These are phyloP conservation scores for Sinapis alba DNA, from an alignment of 441 rosid species.

Conservation along the genomic window DNA sequence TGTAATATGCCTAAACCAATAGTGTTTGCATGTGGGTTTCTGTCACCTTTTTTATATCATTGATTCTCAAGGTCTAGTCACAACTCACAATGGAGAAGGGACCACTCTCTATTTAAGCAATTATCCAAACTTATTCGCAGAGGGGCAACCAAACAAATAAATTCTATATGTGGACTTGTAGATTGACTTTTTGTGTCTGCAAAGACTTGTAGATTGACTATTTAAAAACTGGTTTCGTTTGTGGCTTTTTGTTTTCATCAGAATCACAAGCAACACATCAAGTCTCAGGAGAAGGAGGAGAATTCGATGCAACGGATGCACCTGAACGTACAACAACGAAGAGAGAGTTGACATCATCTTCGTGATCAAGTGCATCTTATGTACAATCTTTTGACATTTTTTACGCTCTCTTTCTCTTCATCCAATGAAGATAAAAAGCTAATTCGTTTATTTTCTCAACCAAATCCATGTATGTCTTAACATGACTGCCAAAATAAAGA, in stretches of 20 bases:
- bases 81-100: slow-evolving; percentile 30
- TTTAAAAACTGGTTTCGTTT: neutral
- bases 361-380: slow-evolving; percentile 32
- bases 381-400: slow-evolving; percentile 39
- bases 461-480: slow-evolving; percentile 29
- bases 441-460: slow-evolving; percentile 38
- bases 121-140: slow-evolving; percentile 28
- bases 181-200: neutral
- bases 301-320: slow-evolving; percentile 28
- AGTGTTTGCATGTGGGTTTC: slow-evolving; percentile 43
- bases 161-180: slow-evolving; percentile 10
- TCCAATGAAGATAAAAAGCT: slow-evolving; percentile 23
- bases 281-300: slow-evolving; percentile 29
- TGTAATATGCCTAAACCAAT: slow-evolving; percentile 28
- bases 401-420: slow-evolving; percentile 22
- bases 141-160: slow-evolving; percentile 23
- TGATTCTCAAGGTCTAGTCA: slow-evolving; percentile 38
- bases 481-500: slow-evolving; percentile 37
- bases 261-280: slow-evolving; percentile 37
- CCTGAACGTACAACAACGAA: slow-evolving; percentile 35
- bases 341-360: slow-evolving; percentile 30
- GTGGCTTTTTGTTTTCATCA: slow-evolving; percentile 19
- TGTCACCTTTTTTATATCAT: slow-evolving; percentile 34
- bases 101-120: slow-evolving; percentile 36
- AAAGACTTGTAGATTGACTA: slow-evolving; percentile 5